phyloP scores from a whole-genome alignment of 768 basidiomycete species.

The Pholiota conissans region DNA sequence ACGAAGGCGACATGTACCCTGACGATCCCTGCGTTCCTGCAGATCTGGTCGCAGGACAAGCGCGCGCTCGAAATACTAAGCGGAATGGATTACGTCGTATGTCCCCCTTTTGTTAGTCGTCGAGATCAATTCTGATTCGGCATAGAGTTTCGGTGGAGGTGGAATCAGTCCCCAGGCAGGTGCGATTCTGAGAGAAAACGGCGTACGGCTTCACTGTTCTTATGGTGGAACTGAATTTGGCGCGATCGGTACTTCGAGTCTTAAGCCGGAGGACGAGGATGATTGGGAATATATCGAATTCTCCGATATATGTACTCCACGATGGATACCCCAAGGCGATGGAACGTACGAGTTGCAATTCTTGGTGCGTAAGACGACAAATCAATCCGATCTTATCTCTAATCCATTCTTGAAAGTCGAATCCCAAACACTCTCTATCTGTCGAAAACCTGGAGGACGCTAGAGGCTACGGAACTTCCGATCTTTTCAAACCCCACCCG shows the following conservation, averaged over 20 bases:
- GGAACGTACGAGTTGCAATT: conserved; percentile 40
- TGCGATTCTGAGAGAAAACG: conserved; percentile 27
- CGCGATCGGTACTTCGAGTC: conserved; percentile 13
- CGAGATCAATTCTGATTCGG: too few relatives aligned
- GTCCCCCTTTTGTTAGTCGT: background rate
- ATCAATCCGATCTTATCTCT: background rate
- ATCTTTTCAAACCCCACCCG: conserved; percentile 44
- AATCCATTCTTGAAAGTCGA: conserved; percentile 20
- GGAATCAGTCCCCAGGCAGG: conserved; percentile 35
- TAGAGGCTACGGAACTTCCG: conserved; percentile 42
- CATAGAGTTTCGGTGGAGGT: conserved; percentile 36
- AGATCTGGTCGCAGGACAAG: conserved; percentile 34
- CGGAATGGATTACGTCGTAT: conserved; percentile 15
- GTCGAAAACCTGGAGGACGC: conserved; percentile 37
- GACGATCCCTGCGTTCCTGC: conserved; percentile 38
- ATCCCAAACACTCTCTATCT: conserved; percentile 30
- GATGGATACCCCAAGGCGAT: conserved; percentile 38
- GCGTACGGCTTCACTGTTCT: conserved; percentile 29
- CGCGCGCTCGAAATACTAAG: conserved; percentile 24
- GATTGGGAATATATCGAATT: conserved; percentile 35
- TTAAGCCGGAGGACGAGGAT: conserved; percentile 17
- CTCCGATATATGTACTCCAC: conserved; percentile 22
- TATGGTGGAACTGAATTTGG: conserved; percentile 43
- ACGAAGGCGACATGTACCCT: conserved; percentile 29
- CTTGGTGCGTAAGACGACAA: conserved; percentile 25